Conservation (phyloP, 2,329 filamentous ascomycete genomes). For the Pseudopyricularia cyperi region DNA sequence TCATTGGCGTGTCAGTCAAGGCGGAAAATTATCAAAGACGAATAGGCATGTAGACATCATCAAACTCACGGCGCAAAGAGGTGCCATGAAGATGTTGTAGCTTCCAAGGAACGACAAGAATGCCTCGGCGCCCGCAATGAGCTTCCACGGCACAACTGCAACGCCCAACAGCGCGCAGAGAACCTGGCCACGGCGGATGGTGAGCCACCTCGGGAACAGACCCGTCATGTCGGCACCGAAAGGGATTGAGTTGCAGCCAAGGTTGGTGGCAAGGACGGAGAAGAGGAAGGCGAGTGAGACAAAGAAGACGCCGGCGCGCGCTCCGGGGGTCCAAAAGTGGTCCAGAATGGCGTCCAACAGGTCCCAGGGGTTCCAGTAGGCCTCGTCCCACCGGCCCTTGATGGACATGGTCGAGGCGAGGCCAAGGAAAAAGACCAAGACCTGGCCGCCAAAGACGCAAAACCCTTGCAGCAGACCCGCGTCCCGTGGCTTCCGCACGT, state of each 20-base stretch:
- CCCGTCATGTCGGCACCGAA: constrained; percentile 23
- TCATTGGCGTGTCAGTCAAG: background rate
- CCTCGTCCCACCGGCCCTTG: constrained; percentile 25
- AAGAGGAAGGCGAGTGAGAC: constrained; percentile 9
- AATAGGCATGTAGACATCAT: background rate
- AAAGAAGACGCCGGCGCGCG: constrained; percentile 10
- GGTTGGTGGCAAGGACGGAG: constrained; percentile 10
- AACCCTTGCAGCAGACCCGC: constrained; percentile 14
- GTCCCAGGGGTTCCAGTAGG: constrained; percentile 13
- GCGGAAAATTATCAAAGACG: background rate
- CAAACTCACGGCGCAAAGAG: background rate
- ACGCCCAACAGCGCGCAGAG: constrained; percentile 9
- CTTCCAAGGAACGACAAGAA: constrained; percentile 11
- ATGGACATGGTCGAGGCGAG: constrained; percentile 28
- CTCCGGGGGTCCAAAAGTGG: constrained; percentile 7
- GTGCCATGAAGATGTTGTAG: constrained; percentile 11
- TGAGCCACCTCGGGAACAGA: constrained; percentile 20
- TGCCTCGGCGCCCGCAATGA: constrained; percentile 9
- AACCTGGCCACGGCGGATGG: constrained; percentile 19
- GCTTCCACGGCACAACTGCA: constrained; percentile 12
- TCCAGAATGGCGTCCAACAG: constrained; percentile 11
- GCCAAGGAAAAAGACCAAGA: constrained; percentile 17
- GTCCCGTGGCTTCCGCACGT: constrained; percentile 6
- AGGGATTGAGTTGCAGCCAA: constrained; percentile 20
- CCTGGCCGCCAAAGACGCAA: constrained; percentile 18